phyloP scores from a whole-genome alignment of 1,284 basidiomycete species.

The Rhodotorula mucilaginosa region DNA sequence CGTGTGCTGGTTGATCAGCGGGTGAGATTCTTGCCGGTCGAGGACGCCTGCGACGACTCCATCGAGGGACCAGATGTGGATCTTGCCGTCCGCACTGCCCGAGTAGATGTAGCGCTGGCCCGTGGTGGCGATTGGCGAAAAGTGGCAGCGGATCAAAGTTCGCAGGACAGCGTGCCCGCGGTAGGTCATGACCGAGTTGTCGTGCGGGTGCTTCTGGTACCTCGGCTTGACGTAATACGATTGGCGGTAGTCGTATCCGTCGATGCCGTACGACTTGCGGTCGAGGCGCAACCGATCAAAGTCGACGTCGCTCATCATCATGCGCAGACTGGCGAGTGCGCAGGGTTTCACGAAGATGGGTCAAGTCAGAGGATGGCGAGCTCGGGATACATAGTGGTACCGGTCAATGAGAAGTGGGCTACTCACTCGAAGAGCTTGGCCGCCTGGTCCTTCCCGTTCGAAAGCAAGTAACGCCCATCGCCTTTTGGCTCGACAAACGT shows the following conservation, averaged over 20 bases:
- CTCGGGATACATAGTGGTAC: no score
- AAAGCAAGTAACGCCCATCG: slow-evolving; percentile 91
- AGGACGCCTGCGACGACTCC: slow-evolving; percentile 78
- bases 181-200: slow-evolving; percentile 94
- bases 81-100: slow-evolving; percentile 75
- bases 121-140: slow-evolving; percentile 86
- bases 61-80: slow-evolving; percentile 93
- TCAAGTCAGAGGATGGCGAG: no score
- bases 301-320: slow-evolving; percentile 75
- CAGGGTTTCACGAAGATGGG: no score
- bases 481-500: slow-evolving; percentile 58
- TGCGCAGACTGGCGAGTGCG: slow-evolving; percentile 59
- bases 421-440: slow-evolving; percentile 78
- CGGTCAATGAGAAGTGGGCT: not conserved
- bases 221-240: slow-evolving; percentile 18
- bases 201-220: slow-evolving; percentile 51
- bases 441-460: slow-evolving; percentile 97
- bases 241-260: slow-evolving; percentile 21
- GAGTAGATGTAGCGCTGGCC: slow-evolving; percentile 92
- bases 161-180: slow-evolving; percentile 87
- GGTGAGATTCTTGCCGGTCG: slow-evolving; percentile 72
- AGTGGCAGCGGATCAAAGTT: slow-evolving; percentile 93
- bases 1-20: slow-evolving; percentile 57
- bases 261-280: slow-evolving; percentile 31
- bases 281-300: slow-evolving; percentile 55